Percentiles rank a stretch among this genome's conserved stretches.
phyloP scores from a whole-genome alignment of 495 filamentous ascomycete genomes.

The Beverwykella pulmonaria region DNA sequence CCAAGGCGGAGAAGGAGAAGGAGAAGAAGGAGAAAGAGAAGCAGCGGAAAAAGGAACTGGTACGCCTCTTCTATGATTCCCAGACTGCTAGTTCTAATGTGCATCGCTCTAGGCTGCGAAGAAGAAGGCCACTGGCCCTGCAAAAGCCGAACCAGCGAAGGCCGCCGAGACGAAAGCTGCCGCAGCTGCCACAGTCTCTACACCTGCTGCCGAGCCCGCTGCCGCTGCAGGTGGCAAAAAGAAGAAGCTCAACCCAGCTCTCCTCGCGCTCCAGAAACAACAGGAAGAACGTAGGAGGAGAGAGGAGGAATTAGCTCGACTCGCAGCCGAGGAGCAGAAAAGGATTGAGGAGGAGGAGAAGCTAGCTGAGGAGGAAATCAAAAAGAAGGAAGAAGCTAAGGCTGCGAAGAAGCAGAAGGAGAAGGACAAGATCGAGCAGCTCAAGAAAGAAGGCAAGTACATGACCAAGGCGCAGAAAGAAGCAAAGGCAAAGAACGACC shows the following conservation, averaged over 20 bases:
- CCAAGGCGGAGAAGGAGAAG: conserved; percentile 96
- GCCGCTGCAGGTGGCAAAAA: conserved; percentile 67
- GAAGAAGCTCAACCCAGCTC: conserved; percentile 83
- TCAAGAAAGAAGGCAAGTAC: conserved; percentile 93
- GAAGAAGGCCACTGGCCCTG: conserved; percentile 61
- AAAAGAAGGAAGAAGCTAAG: conserved; percentile 71
- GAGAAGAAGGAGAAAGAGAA: conserved; percentile 93
- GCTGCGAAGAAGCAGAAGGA: conserved; percentile 91
- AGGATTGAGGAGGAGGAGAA: conserved; percentile 70
- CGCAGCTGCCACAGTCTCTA: conserved; percentile 8
- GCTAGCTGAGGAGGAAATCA: conserved; percentile 72
- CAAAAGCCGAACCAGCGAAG: conserved; percentile 46
- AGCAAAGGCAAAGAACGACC: conserved; percentile 76
- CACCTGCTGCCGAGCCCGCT: conserved; percentile 22
- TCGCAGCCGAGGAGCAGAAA: conserved; percentile 72
- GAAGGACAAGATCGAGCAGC: conserved; percentile 90
- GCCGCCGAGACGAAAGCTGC: conserved; percentile 51
- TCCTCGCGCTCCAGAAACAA: conserved; percentile 85
- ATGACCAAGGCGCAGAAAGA: conserved; percentile 93
- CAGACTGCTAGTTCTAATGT: conserved; percentile 28
- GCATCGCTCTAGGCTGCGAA: conserved; percentile 59
- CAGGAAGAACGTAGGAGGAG: conserved; percentile 77
- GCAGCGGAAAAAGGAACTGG: conserved; percentile 87
- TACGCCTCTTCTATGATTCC: conserved; percentile 34
- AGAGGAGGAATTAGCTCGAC: conserved; percentile 74